Conservation (phyloP, 2,329 filamentous ascomycete genomes). For the Rutstroemia sydowiana region DNA sequence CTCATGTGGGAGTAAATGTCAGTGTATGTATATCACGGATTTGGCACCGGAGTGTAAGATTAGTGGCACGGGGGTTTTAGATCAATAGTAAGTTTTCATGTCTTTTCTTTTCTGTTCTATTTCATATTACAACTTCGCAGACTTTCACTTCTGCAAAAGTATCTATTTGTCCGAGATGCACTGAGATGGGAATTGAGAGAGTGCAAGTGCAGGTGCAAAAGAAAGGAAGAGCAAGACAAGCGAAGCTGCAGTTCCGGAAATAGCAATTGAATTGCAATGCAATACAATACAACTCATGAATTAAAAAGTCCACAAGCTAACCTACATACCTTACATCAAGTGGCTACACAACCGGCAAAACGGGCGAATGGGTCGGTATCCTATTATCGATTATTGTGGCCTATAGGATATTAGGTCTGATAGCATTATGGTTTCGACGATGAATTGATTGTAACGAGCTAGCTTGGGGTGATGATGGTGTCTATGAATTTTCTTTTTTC, state of each 20-base stretch:
- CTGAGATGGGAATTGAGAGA: no score
- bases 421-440: conserved; percentile 40
- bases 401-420: conserved; percentile 63
- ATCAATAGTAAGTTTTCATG: conserved; percentile 50
- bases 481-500: no score
- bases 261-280: no score
- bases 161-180: no score
- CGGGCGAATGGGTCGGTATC: conserved; percentile 68
- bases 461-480: no score
- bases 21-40: conserved; percentile 63
- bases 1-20: conserved; percentile 41
- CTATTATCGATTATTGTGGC: conserved; percentile 68
- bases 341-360: conserved; percentile 56
- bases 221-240: no score
- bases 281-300: no score
- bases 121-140: not conserved
- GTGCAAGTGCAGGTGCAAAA: no score
- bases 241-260: no score
- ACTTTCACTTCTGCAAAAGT: no score
- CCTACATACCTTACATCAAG: not conserved
- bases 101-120: not conserved
- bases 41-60: conserved; percentile 61
- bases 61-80: conserved; percentile 61
- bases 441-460: not conserved
- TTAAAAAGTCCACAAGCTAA: no score